Evolutionary conservation across 2,329 filamentous ascomycete genomes (phyloP), one percentile per base, ranked within the genome.

Genomic region (Meredithiella fracta): DNA sequence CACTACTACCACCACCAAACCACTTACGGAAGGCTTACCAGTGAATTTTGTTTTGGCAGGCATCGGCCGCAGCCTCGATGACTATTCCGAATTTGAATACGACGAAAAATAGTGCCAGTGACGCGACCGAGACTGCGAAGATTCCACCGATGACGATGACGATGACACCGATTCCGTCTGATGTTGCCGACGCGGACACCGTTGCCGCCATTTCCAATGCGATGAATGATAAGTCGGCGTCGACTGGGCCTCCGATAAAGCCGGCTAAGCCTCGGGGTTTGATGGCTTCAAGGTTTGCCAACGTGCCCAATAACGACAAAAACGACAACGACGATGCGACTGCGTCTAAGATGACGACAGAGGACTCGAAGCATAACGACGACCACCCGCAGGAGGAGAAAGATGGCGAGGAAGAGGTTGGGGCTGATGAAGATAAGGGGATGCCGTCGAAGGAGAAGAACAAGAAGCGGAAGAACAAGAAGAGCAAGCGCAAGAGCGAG

Each of bases 221-320:
- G n/a, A n/a, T 38, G n/a, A 38, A 38, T 3, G 22, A 78, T 74
- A 71, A 73, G 55, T 73, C 72, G 62, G 54, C 11, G 9, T 25
- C 51, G 47, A 56, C 42, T 25, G 40, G 47, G 22, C 23, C 53
- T 15, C 42, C 47, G 25, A 44, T 38, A n/a, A 51, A 31, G n/a
- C 49, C 49, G 7, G 49, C 25, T 29, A 67, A 71, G 58, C 65
- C 70, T 54, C 74, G 75, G 65, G 77, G 77, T 42, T 72, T 80
- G 23, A 69, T 73, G 23, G 72, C 73, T 51, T 80, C 76, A 67
- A 71, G 72, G 61, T 79, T 74, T 63, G 77, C 77, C 57, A 64
- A 62, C 51, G 66, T 67, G 60, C 63, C 66, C 49, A 62, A 67
- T 61, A 66, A 67, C 56, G 4, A 20, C 42, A 65, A 64, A 51